Evolutionary conservation across 306 rosid species (phyloP).

Genomic region (Sphenostylis stenocarpa): DNA sequence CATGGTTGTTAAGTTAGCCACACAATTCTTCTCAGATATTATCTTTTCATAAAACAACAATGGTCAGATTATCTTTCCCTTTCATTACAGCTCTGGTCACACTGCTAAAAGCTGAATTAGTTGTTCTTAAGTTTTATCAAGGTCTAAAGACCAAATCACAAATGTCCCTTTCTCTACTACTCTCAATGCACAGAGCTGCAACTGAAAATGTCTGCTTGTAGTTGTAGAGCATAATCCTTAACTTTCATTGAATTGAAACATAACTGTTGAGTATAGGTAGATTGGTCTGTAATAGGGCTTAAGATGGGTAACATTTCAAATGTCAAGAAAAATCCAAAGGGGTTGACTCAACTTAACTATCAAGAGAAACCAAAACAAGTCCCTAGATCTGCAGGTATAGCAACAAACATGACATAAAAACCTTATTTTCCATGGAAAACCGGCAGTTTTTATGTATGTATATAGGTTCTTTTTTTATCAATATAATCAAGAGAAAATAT

Average conservation of each 20-base stretch:
- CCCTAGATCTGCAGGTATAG: not conserved
- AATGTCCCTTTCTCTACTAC: not conserved
- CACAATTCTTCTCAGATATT: constrained; percentile 32
- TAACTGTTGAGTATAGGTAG: not conserved
- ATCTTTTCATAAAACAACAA: constrained; percentile 21
- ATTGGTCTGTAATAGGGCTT: not conserved
- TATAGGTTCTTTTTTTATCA: not conserved
- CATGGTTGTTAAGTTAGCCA: constrained; percentile 49
- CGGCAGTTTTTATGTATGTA: not conserved
- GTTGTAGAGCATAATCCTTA: constrained; percentile 7
- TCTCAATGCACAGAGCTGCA: constrained; percentile 21
- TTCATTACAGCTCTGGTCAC: constrained; percentile 47
- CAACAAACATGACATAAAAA: not conserved
- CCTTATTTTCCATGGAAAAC: not conserved
- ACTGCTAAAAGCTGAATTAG: constrained; percentile 30
- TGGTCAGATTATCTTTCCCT: constrained; percentile 51
- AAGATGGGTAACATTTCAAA: not conserved
- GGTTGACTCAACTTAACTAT: not conserved
- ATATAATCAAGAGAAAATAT: too few species aligned
- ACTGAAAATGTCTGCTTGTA: constrained; percentile 30
- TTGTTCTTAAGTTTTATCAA: constrained; percentile 34
- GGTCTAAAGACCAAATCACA: constrained; percentile 11
- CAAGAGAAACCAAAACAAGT: not conserved
- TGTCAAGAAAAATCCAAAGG: not conserved
- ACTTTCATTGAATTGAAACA: constrained; percentile 18